Evolutionary conservation across 441 rosid genomes (phyloP), one percentile per base, ranked within the genome.

Genomic region (Arabidopsis hybrid): DNA sequence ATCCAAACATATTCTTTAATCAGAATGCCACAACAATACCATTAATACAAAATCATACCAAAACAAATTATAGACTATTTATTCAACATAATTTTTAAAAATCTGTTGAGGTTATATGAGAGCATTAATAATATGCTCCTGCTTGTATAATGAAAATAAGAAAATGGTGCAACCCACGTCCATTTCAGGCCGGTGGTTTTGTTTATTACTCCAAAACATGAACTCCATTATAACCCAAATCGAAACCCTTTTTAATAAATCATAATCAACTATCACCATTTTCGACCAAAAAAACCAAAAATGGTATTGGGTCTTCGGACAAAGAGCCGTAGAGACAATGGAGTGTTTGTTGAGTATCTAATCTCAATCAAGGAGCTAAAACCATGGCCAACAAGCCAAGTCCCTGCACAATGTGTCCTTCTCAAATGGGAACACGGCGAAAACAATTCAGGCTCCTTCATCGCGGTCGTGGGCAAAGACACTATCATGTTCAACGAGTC

Each of bases 261-360:
- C 45, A 42, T 6, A 46, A 17, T 45, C 79, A 62, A 6, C 69
- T 1, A 55, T 55, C 65, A 75, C 70, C 0, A 14, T 45, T 13
- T 29, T 43, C 57, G 2, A 29, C 11, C 18, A 8, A 17, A 14
- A 14, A 18, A 8, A 1, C 58, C 36, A 29, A 73, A 69, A 57
- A 93, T 93, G 98, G 90, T 91, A 82, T 91, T 91, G 4, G 92
- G 96, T 53, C 71, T 89, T 42, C 79, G 90, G 83, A 83, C 89
- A 43, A 93, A 87, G 89, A 87, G 85, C 77, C 78, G 85, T 32
- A 91, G 78, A 81, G 86, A 83, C 32, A 75, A 68, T 46, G 74
- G 79, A 0, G 81, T 85, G 55, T 83, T 81, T 60, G 80, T 84
- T 34, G 83, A 86, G 73, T 93, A 89, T 83, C 76, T 82, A 31